These are phyloP conservation scores for Pythium brachiatum DNA, from an alignment of 352 stramenopile species.

Conservation along the genomic window DNA sequence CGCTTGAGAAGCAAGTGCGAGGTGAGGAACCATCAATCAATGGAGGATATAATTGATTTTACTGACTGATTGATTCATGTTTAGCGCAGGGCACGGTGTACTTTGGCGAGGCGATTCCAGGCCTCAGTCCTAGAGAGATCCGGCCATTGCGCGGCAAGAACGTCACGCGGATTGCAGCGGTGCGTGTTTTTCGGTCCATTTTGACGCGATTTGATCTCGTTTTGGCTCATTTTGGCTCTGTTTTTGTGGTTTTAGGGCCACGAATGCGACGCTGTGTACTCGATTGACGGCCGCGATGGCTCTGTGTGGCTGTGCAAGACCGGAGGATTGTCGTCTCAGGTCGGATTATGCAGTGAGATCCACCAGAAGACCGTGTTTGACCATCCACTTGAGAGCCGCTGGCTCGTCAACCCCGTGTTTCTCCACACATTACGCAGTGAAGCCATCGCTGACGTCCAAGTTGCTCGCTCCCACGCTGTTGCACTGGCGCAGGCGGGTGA, in stretches of 20 bases:
- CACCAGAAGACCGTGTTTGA: slow-evolving; percentile 44
- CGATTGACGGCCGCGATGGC: slow-evolving; percentile 50
- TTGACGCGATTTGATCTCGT: slow-evolving; percentile 6
- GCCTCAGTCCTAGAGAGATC: slow-evolving; percentile 47
- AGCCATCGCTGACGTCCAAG: slow-evolving; percentile 48
- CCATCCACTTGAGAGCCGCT: slow-evolving; percentile 50
- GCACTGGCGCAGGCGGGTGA: slow-evolving; percentile 78
- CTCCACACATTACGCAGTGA: slow-evolving; percentile 59
- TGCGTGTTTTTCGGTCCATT: slow-evolving; percentile 27
- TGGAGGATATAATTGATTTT: neutral
- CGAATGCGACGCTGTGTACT: slow-evolving; percentile 72
- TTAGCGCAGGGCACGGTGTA: slow-evolving; percentile 65
- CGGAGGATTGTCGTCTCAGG: slow-evolving; percentile 56
- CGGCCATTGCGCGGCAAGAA: slow-evolving; percentile 58
- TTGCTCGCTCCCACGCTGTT: slow-evolving; percentile 59
- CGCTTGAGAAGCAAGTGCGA: slow-evolving; percentile 54
- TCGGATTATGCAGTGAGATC: slow-evolving; percentile 53
- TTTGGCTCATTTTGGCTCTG: neutral
- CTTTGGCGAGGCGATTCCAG: slow-evolving; percentile 52
- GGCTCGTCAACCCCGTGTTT: slow-evolving; percentile 69
- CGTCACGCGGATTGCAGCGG: slow-evolving; percentile 55
- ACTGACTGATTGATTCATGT: neutral
- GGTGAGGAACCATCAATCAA: slow-evolving; percentile 22
- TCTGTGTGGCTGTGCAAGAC: slow-evolving; percentile 75
- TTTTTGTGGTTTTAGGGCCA: slow-evolving; percentile 30